Percentiles rank a stretch among this genome's conserved stretches.
Conservation (phyloP, 176 grass and related monocot genomes). For the Eragrostis nindensis region DNA sequence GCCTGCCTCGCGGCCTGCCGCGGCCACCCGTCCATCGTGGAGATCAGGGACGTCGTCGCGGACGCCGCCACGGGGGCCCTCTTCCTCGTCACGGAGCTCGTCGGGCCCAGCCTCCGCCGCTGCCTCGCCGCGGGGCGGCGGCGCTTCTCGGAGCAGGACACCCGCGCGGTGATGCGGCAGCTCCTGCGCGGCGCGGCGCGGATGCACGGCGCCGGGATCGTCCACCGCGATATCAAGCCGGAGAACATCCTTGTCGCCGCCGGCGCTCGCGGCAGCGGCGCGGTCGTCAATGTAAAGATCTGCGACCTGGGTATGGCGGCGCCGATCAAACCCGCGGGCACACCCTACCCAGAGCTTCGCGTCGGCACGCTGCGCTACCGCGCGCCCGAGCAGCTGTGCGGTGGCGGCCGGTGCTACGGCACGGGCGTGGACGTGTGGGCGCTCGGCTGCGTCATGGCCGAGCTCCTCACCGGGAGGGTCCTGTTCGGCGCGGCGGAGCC, state of each 20-base stretch:
- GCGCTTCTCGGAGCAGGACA: neutral
- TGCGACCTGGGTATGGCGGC: neutral
- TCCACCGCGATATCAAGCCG: neutral
- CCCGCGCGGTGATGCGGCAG: neutral
- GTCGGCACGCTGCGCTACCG: neutral
- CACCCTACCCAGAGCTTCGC: neutral
- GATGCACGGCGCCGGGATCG: neutral
- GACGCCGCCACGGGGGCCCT: neutral
- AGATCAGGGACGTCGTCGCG: neutral
- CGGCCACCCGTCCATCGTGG: neutral
- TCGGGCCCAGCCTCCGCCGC: neutral
- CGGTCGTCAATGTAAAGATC: conserved; percentile 18
- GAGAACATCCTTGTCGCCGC: neutral
- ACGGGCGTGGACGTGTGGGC: conserved; percentile 17
- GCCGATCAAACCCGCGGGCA: neutral
- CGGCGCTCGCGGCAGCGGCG: neutral
- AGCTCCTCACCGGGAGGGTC: conserved; percentile 7
- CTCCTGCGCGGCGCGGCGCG: neutral
- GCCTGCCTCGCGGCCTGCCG: neutral
- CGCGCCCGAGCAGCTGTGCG: conserved; percentile 17
- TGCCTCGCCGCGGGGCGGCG: no score
- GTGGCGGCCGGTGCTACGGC: neutral
- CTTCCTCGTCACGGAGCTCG: neutral
- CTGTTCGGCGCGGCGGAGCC: conserved; percentile 29
- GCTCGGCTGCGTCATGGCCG: conserved; percentile 18